Base-by-base conservation (phyloP, 2,329 filamentous ascomycete species). In the Elsinoe perseae region DNA sequence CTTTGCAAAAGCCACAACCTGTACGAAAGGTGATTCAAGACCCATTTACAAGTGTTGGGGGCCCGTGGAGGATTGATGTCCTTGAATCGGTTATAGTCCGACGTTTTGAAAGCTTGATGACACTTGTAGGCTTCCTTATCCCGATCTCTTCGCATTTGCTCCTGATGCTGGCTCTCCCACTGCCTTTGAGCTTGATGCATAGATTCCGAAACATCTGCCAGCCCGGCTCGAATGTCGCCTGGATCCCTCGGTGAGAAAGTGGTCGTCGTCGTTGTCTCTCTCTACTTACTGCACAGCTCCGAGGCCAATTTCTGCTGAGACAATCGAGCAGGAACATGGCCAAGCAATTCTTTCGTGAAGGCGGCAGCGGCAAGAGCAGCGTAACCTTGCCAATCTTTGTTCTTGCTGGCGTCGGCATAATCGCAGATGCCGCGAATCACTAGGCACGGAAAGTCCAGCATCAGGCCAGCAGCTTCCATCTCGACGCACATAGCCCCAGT, bases 41-140 rank as follows among this genome's bases (percentile, higher is more conserved):
- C 64, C 69, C 68, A 72, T 43, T 62, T 57, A 54, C 66, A 72
- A 20, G 69, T 72, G 20, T 66, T 67, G 16, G 50, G 36, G 0
- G 62, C 64, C 27, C 64, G 62, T 43, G 59, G 55, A 0, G 64
- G 66, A 54, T 70, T 70, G 44, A 67, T 62, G 36, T 71, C 62
- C 61, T 70, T 72, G 34, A 63, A 59, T n/a, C 61, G 27, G 46
- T 64, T 61, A 43, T 71, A 70, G 9, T 57, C 60, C 1, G 57
- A 61, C 1, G 58, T 63, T 54, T 68, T 66, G 54, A 70, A 66
- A 8, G 21, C 23, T 38, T 58, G 57, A 38, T 58, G 52, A 50
- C 56, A 50, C 16, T 36, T 48, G 18, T 50, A 43, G 21, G 32
- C 36, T 16, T 43, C 28, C 12, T 50, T 43, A 10, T 50, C 38